Percentiles rank a stretch among this genome's conserved stretches.
Conservation (phyloP, 768 basidiomycete genomes). For the Hericium coralloides region DNA sequence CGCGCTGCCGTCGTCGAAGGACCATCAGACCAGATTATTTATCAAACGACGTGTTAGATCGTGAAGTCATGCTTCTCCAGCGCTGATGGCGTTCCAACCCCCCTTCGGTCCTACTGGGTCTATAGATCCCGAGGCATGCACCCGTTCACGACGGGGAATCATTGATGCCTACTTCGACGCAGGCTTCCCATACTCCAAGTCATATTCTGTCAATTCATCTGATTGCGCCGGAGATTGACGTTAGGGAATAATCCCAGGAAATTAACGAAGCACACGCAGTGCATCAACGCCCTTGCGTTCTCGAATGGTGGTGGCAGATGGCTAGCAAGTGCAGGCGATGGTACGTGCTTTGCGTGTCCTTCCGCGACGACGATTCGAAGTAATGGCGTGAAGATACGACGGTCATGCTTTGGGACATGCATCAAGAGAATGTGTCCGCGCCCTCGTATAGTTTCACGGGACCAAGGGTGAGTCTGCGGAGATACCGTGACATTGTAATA, state of each 20-base stretch:
- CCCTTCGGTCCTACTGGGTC: background rate
- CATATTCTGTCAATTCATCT: background rate
- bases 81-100: background rate
- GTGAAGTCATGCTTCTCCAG: no score
- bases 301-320: conserved; percentile 27
- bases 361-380: background rate
- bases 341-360: conserved; percentile 2
- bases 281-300: conserved; percentile 29
- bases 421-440: conserved; percentile 20
- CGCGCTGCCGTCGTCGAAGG: no score
- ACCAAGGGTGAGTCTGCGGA: conserved; percentile 16
- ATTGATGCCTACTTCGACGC: background rate
- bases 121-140: background rate
- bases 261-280: conserved; percentile 25
- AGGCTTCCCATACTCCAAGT: background rate
- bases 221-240: background rate
- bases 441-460: conserved; percentile 21
- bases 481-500: background rate
- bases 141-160: background rate
- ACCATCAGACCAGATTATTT: no score
- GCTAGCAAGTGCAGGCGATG: conserved; percentile 32
- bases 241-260: conserved; percentile 16
- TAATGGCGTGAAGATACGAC: conserved; percentile 18
- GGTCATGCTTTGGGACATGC: conserved; percentile 28
- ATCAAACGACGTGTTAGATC: no score